These are phyloP conservation scores for Scenedesmus sp. DNA, from an alignment of 163 green algal genomes.

Conservation along the genomic window DNA sequence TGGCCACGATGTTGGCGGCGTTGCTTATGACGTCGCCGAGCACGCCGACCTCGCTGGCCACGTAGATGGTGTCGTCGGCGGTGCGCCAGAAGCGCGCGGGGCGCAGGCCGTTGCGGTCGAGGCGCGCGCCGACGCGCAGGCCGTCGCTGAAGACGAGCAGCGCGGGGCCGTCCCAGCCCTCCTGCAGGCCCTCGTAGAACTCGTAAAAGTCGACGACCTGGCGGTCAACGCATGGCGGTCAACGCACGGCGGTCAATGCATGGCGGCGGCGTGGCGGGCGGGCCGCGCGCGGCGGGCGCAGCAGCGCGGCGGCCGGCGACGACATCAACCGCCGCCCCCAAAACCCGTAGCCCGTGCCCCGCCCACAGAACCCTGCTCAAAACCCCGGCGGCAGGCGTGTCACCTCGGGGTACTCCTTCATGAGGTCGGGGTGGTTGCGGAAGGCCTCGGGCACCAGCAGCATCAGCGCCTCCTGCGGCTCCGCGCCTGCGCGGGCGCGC, in stretches of 20 bases:
- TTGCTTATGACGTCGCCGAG: slow-evolving; percentile 87
- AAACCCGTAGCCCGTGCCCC: too few relatives aligned
- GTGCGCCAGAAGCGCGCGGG: slow-evolving; percentile 97
- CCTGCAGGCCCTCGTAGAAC: slow-evolving; percentile 98
- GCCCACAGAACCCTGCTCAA: too few relatives aligned
- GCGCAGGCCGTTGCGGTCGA: slow-evolving; percentile 98
- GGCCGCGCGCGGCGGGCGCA: too few relatives aligned
- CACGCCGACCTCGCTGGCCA: slow-evolving; percentile 95
- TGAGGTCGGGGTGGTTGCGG: slow-evolving; percentile 97
- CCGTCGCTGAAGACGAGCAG: slow-evolving; percentile 98
- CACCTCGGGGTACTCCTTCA: slow-evolving; percentile 95
- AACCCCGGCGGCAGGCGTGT: too few relatives aligned
- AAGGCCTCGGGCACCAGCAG: slow-evolving; percentile 99
- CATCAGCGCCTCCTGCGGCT: slow-evolving; percentile 84
- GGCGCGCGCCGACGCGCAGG: slow-evolving; percentile 82
- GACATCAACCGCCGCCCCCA: too few relatives aligned
- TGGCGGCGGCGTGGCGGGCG: too few relatives aligned
- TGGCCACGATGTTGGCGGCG: slow-evolving; percentile 85
- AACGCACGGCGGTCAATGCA: too few relatives aligned
- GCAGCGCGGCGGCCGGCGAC: too few relatives aligned
- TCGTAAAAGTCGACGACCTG: slow-evolving; percentile 97
- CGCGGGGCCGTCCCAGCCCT: slow-evolving; percentile 98
- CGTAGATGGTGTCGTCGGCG: slow-evolving; percentile 95
- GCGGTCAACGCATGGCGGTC: too few relatives aligned
- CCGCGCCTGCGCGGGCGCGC: slow-evolving; percentile 44